Evolutionary conservation across 148 eudicot species (phyloP), one percentile per base, ranked within the genome.

Genomic region (Cornus florida): DNA sequence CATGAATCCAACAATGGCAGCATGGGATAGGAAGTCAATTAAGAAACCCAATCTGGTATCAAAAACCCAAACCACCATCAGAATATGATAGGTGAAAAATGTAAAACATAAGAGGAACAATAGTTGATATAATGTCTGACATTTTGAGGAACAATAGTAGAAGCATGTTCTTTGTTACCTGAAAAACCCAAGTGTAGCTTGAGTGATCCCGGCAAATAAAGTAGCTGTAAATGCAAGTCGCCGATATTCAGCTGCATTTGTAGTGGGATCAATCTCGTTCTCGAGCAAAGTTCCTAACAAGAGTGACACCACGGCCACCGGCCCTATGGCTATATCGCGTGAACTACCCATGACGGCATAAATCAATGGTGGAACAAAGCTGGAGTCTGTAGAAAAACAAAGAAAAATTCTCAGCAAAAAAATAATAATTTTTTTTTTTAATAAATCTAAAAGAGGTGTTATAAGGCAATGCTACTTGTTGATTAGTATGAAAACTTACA

Each of bases 261-360:
- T 77, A 24, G 72, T 65, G 39, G 92, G 93, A 81, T 92, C 94
- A 13, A 91, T 74, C 82, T 89, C 90, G 17, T 75, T 75, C 75
- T 84, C 87, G 67, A 92, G 82, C 41, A 91, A 76, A 53, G 92
- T 86, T 13, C 91, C 89, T 10, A 93, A 70, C 66, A 93, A 80
- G 5, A 93, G 88, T 38, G 94, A 93, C 23, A 91, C 94, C 32
- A 93, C 94, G 48, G 97, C 94, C 46, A 92, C 97, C 0, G 97
- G 97, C 68, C 97, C 97, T 32, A 92, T 92, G 43, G 97, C 97
- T n/a, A 92, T 91, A 82, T 92, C 97, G 82, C 93, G 85, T 16
- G 94, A 93, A 60, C 97, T 91, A 68, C 94, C 94, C 94, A 93
- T 93, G 72, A 89, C 81, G 46, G 93, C 91, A 74, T 93, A 93